Conservation (phyloP, 805 yeast species). For the Yarrowia sp. region DNA sequence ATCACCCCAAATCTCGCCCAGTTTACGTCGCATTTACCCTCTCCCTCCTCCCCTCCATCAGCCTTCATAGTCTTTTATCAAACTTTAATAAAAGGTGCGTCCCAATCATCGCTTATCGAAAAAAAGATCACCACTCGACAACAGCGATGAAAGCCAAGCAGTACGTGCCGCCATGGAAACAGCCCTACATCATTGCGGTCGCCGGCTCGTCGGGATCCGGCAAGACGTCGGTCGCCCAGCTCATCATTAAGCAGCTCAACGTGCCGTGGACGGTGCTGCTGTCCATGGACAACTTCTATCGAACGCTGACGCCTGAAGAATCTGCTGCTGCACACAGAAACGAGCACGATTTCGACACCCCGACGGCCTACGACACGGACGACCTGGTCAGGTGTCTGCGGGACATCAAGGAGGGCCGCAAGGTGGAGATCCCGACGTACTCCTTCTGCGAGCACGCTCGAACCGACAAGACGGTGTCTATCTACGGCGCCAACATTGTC, state of each 20-base stretch:
- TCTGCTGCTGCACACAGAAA: constrained; percentile 60
- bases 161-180: constrained; percentile 83
- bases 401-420: constrained; percentile 65
- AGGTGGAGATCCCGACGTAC: constrained; percentile 64
- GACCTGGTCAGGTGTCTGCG: constrained; percentile 60
- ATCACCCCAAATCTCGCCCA: no score
- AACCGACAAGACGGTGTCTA: constrained; percentile 63
- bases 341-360: constrained; percentile 83
- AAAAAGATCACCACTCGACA: constrained; percentile 1
- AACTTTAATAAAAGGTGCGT: background rate
- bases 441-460: constrained; percentile 63
- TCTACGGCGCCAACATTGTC: constrained; percentile 92
- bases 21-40: no score
- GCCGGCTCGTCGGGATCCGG: constrained; percentile 91
- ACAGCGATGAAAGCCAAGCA: constrained; percentile 22
- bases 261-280: constrained; percentile 91
- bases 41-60: no score
- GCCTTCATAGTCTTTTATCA: background rate
- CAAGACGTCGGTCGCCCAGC: constrained; percentile 85
- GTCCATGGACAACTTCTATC: constrained; percentile 88
- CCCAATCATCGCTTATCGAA: constrained; percentile 11
- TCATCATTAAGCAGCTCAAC: constrained; percentile 64
- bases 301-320: constrained; percentile 63
- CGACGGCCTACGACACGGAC: constrained; percentile 80
- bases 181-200: constrained; percentile 82